These are phyloP conservation scores for Casuarina glauca DNA, from an alignment of 306 rosid species.

Conservation along the genomic window DNA sequence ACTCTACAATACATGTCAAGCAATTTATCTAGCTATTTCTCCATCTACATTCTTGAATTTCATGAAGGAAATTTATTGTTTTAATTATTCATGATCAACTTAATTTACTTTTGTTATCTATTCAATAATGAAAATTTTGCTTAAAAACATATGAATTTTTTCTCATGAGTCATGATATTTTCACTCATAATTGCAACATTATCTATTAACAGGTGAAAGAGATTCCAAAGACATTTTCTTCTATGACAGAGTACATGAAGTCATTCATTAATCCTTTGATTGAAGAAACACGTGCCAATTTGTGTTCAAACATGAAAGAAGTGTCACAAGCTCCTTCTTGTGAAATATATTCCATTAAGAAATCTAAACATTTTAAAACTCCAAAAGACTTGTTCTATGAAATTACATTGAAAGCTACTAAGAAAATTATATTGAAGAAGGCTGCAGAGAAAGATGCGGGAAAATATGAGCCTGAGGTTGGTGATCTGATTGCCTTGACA, in stretches of 20 bases:
- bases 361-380: neutral
- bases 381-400: conserved; percentile 24
- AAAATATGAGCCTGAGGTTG: conserved; percentile 18
- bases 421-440: too few species aligned
- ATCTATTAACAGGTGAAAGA: conserved; percentile 21
- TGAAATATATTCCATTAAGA: conserved; percentile 3
- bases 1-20: too few species aligned
- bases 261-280: conserved; percentile 36
- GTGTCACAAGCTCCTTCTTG: conserved; percentile 12
- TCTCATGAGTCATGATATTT: neutral
- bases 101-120: too few species aligned
- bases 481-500: conserved; percentile 37
- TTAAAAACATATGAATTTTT: too few species aligned
- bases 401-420: neutral
- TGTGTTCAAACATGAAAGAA: conserved; percentile 7
- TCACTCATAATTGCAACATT: neutral
- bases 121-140: too few species aligned
- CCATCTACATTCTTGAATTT: too few species aligned
- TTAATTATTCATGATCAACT: too few species aligned
- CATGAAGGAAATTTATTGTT: too few species aligned
- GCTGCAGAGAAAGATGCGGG: neutral
- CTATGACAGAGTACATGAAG: conserved; percentile 4
- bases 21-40: too few species aligned
- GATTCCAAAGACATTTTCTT: conserved; percentile 32
- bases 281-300: conserved; percentile 37